Conservation (phyloP, 2,329 filamentous ascomycete genomes). For the Rhynchosporium agropyri region DNA sequence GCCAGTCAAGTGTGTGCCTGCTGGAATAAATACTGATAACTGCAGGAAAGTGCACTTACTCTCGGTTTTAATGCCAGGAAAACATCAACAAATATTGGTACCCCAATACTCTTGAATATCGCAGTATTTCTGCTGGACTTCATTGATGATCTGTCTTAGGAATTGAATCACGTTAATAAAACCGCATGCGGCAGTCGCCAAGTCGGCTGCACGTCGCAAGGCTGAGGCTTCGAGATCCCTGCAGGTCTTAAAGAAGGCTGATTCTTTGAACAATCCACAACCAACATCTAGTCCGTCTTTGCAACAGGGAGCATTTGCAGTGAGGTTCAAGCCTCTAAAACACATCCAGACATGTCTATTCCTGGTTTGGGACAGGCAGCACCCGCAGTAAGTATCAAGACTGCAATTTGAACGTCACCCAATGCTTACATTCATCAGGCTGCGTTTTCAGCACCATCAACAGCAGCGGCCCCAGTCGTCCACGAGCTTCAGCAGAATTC, state of each 20-base stretch:
- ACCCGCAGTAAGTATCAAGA: conserved; percentile 52
- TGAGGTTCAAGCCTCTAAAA: conserved; percentile 7
- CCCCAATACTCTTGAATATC: too few relatives aligned
- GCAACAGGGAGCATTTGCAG: too few relatives aligned
- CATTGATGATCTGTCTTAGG: not conserved
- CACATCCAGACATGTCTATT: conserved; percentile 61
- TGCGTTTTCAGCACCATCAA: conserved; percentile 35
- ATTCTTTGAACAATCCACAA: not conserved
- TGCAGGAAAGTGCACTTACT: too few relatives aligned
- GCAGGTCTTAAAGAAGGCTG: conserved; percentile 13
- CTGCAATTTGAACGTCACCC: conserved; percentile 17
- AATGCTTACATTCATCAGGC: conserved; percentile 31
- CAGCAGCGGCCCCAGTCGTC: conserved; percentile 46
- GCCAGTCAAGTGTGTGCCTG: too few relatives aligned
- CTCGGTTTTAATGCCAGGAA: too few relatives aligned
- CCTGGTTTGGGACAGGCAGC: conserved; percentile 72
- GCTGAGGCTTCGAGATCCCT: conserved; percentile 28
- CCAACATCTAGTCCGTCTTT: too few relatives aligned
- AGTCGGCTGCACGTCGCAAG: conserved; percentile 21
- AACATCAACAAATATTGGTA: too few relatives aligned
- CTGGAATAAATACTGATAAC: too few relatives aligned
- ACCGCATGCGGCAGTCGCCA: not conserved
- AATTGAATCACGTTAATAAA: conserved; percentile 8
- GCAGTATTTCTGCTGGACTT: too few relatives aligned
- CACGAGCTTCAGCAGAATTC: conserved; percentile 63